Conservation (phyloP, 257 asterid species). For the Striga asiatica region DNA sequence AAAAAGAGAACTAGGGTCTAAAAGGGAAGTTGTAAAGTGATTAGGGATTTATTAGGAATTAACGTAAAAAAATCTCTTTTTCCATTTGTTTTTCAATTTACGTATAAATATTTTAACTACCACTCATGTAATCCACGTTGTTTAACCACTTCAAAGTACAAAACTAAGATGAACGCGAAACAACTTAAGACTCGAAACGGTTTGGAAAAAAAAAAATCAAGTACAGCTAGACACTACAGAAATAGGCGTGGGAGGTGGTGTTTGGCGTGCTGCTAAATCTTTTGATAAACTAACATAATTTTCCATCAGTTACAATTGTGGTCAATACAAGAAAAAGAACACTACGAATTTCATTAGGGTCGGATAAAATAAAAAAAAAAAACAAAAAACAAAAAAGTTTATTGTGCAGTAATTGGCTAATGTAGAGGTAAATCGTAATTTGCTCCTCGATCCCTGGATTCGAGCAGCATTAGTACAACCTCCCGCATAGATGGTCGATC, state of each 20-base stretch:
- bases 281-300: slow-evolving; percentile 22
- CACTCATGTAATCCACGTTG: too few species aligned
- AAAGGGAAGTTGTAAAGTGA: too few species aligned
- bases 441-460: slow-evolving; percentile 53
- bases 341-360: slow-evolving; percentile 14
- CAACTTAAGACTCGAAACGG: too few species aligned
- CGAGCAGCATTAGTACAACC: slow-evolving; percentile 76
- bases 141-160: too few species aligned
- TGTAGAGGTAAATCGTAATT: slow-evolving; percentile 38
- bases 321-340: slow-evolving; percentile 20
- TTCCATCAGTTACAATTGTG: slow-evolving; percentile 19
- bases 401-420: slow-evolving; percentile 24
- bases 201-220: too few species aligned
- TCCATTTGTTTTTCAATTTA: too few species aligned
- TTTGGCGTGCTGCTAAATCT: not conserved
- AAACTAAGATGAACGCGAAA: too few species aligned
- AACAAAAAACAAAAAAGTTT: not conserved
- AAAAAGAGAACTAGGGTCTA: too few species aligned
- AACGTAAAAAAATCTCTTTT: too few species aligned
- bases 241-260: not conserved
- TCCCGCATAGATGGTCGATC: slow-evolving; percentile 88
- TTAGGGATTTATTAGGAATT: too few species aligned
- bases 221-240: slow-evolving; percentile 14
- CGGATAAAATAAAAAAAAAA: too few species aligned
- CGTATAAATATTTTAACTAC: too few species aligned